Evolutionary conservation across 2,329 filamentous ascomycete species (phyloP).

Genomic region (Cladosporium sp.): DNA sequence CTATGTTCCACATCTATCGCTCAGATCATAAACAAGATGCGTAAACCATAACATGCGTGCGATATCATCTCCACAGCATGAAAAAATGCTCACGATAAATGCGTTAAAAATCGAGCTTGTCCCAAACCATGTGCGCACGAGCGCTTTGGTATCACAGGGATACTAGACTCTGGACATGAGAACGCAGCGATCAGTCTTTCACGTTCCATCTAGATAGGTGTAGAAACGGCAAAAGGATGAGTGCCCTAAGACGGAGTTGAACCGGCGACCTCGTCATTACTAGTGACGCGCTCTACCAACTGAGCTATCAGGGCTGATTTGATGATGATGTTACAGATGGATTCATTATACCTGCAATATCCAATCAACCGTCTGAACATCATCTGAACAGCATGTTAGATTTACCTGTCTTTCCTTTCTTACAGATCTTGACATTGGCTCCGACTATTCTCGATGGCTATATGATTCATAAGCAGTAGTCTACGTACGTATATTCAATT

Average conservation of each 20-base stretch:
- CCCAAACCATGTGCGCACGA: neutral
- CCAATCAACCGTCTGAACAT: no score
- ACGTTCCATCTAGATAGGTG: neutral
- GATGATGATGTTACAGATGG: neutral
- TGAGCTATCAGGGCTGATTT: conserved; percentile 17
- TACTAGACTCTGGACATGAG: neutral
- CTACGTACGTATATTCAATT: neutral
- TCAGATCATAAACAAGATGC: neutral
- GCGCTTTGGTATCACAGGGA: no score
- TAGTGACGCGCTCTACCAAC: conserved; percentile 20
- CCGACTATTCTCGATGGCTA: no score
- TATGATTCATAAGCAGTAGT: neutral
- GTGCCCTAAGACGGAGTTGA: conserved; percentile 19
- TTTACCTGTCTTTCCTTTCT: no score
- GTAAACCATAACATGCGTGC: neutral
- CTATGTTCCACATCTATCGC: neutral
- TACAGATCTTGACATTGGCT: no score
- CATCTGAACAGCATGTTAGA: no score
- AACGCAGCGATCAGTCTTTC: neutral
- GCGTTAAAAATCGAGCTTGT: neutral
- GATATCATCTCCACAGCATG: neutral
- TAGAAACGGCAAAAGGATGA: neutral
- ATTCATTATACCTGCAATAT: no score
- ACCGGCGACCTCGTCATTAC: conserved; percentile 20
- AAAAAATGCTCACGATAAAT: neutral